Evolutionary conservation across 768 basidiomycete genomes (phyloP), one percentile per base, ranked within the genome.

Genomic region (Serendipita sp.): DNA sequence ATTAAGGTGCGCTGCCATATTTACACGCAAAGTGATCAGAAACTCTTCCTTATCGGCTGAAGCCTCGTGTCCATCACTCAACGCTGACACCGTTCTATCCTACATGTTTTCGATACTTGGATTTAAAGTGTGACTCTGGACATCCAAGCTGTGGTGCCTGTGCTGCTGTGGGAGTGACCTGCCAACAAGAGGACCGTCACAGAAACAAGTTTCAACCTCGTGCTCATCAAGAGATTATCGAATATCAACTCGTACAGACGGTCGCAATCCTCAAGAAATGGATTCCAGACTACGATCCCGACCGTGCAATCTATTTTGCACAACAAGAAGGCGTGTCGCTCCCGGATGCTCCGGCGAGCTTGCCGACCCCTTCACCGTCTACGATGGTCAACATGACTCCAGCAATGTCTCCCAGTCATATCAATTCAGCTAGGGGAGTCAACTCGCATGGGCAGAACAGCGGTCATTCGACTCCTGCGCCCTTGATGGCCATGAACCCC

Each of bases 111-210:
- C 45, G 17, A 22, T 28, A 20, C 58, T 53, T 26, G 22, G 34
- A 44, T 28, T 28, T 62, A 14, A 70, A 92, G 90, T 92, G 90
- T 79, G 90, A 92, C 73, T 90, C 88, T 4, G 90, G 90, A 71
- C 88, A 90, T 72, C 90, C 90, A 41, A 76, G 85, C 72, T 92
- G 90, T 70, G 87, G 86, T 17, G 86, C 90, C 41, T 92, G 90
- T 70, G 81, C 85, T 42, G 85, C 85, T 7, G 87, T 89, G 0
- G 85, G 85, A 67, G 85, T 84, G 0, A 72, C 79, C 44, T 92
- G 90, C 75, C 83, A 90, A 70, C 90, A 92, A 71, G 90, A 92
- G 69, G 90, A 92, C 75, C 77, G 90, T 51, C 88, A 92, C 73
- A 77, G 89, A 42, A 87, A 90, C 78, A 89, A 86, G 0, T 80